Conservation (phyloP, 2,329 filamentous ascomycete genomes). For the Arthrobotrys musiformis region DNA sequence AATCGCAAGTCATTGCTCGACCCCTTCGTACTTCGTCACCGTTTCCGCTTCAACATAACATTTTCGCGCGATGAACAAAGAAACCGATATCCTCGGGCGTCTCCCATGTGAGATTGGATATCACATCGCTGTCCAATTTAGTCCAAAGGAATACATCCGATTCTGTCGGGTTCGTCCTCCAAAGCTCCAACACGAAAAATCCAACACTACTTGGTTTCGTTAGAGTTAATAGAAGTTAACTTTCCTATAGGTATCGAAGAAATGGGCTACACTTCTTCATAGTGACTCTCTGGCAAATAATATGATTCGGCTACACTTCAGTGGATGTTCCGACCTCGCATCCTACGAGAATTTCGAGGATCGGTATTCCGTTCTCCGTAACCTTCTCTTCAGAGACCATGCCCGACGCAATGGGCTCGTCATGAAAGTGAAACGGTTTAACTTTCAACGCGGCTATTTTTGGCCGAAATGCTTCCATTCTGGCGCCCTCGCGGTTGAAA, state of each 20-base stretch:
- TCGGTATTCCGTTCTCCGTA: slow-evolving; percentile 16
- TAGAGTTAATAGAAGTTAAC: background rate
- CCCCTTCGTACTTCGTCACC: background rate
- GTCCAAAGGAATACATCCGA: background rate
- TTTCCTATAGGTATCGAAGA: slow-evolving; percentile 5
- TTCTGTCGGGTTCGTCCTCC: background rate
- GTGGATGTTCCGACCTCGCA: background rate
- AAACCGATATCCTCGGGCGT: background rate
- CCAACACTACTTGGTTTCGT: background rate
- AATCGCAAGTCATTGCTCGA: too few relatives aligned
- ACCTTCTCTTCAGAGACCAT: slow-evolving; percentile 7
- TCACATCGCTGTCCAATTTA: background rate
- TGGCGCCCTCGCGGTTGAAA: background rate
- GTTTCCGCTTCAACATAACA: too few relatives aligned
- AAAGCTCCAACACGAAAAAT: background rate
- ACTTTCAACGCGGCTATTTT: background rate
- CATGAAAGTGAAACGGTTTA: slow-evolving; percentile 11
- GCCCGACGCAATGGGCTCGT: background rate
- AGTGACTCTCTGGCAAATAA: background rate
- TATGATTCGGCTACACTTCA: background rate
- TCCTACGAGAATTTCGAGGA: background rate
- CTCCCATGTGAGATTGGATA: slow-evolving; percentile 14
- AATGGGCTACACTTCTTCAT: background rate
- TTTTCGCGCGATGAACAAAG: background rate
- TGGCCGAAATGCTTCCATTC: background rate